A percentile compares a stretch with the other conserved stretches of the same genome.
Conservation (phyloP, 768 basidiomycete species). For the Calocybe gangraenosa region DNA sequence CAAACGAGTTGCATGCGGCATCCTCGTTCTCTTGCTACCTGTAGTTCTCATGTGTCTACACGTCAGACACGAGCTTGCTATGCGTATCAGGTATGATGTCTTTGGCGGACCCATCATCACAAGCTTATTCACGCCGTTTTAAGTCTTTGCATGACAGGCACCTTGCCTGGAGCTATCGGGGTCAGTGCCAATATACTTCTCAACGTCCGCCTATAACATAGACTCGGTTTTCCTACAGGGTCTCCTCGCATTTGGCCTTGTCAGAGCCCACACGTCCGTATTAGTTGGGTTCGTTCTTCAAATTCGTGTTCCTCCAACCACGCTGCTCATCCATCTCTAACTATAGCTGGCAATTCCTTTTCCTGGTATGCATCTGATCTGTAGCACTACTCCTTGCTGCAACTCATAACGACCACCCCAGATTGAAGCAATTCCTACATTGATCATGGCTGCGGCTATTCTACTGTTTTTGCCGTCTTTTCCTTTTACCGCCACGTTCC, state of each 20-base stretch:
- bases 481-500: constrained; percentile 49
- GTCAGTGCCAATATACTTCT: constrained; percentile 22
- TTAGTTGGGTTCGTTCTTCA: constrained; percentile 29
- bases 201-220: background rate
- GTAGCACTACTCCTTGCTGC: background rate
- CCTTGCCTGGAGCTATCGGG: constrained; percentile 52
- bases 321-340: constrained; percentile 14
- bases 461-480: constrained; percentile 51
- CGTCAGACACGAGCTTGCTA: constrained; percentile 42
- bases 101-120: background rate
- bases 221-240: constrained; percentile 29
- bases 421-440: constrained; percentile 55
- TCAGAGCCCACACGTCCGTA: constrained; percentile 44
- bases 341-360: constrained; percentile 57
- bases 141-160: constrained; percentile 57
- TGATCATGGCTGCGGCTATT: constrained; percentile 46
- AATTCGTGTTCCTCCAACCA: background rate
- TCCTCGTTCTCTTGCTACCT: constrained; percentile 43
- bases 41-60: too few species aligned
- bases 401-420: constrained; percentile 12
- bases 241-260: constrained; percentile 52
- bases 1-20: constrained; percentile 48
- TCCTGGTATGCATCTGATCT: constrained; percentile 43
- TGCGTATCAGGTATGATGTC: constrained; percentile 38
- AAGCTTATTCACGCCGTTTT: background rate